Evolutionary conservation across 352 stramenopile species (phyloP), one percentile per base, ranked within the genome.

Genomic region (Phytopythium vexans): DNA sequence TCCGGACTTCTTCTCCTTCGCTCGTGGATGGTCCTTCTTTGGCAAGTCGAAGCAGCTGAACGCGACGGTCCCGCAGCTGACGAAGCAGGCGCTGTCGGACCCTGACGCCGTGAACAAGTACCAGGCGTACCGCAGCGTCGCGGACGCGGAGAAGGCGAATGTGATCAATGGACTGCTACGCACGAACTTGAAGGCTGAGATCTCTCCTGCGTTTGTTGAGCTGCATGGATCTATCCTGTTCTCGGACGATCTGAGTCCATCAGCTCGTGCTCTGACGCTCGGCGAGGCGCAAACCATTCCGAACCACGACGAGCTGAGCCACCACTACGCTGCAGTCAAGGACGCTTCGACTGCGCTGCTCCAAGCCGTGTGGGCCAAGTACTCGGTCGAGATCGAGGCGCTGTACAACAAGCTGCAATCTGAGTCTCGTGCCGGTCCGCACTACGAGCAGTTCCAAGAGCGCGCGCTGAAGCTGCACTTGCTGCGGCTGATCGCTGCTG

Each of bases 71-170:
- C 56, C 70, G 7, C 69, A 60, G 10, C 68, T 88, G 14, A 81
- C 69, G 9, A 86, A 85, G 69, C 80, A 88, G 65, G 78, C 80
- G 27, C 52, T 82, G 8, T 79, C 73, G 3, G 80, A 91, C 38
- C 75, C 80, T 12, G 80, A 88, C 56, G 72, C 80, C 53, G 77
- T 88, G 7, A 91, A 91, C 64, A 86, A 86, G 60, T 91, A 88
- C 49, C 74, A 86, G 52, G 80, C 77, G 4, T 90, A 89, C 61
- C 77, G 80, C 48, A 76, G 66, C 41, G 69, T 90, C 14, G 77
- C 77, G 16, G 76, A 91, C 60, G 58, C 64, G 9, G 75, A 88
- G 54, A 88, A 90, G 65, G 76, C 77, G 14, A 78, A 75, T 46
- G 66, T 88, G 39, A 86, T 90, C 52, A 71, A 90, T 55, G 72